A percentile compares a stretch with the other conserved stretches of the same genome.
These are phyloP conservation scores for Trichophaea hybrida DNA, from an alignment of 2,329 filamentous ascomycete genomes.

Conservation along the genomic window DNA sequence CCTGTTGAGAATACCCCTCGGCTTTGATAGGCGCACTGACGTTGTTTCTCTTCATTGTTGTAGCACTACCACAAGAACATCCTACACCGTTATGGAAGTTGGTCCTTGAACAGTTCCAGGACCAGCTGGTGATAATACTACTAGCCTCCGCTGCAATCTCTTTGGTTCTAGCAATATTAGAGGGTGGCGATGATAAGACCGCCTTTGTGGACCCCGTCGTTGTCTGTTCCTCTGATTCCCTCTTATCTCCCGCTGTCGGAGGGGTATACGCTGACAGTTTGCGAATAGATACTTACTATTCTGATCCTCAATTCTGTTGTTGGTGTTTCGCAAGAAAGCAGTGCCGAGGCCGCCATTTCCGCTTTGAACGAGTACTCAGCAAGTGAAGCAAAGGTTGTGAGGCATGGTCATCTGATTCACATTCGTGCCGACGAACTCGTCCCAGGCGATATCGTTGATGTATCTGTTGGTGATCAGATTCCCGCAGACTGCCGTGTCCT, in stretches of 20 bases:
- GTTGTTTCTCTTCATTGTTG: conserved; percentile 16
- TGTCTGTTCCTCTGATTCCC: conserved; percentile 42
- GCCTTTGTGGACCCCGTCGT: conserved; percentile 94
- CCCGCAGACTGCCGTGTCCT: conserved; percentile 88
- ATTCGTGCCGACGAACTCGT: conserved; percentile 96
- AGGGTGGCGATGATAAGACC: conserved; percentile 86
- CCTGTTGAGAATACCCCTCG: background rate
- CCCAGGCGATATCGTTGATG: conserved; percentile 77
- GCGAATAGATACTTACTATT: conserved; percentile 67
- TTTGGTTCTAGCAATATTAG: conserved; percentile 82
- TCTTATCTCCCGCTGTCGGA: background rate
- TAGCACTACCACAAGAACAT: conserved; percentile 72
- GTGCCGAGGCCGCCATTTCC: conserved; percentile 94
- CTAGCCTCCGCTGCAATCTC: conserved; percentile 86
- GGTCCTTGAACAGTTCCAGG: conserved; percentile 96
- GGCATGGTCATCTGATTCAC: conserved; percentile 64
- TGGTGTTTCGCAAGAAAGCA: conserved; percentile 95
- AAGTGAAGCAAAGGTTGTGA: conserved; percentile 87
- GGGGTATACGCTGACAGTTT: background rate
- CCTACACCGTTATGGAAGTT: conserved; percentile 93
- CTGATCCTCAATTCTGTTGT: conserved; percentile 93
- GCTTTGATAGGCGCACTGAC: conserved; percentile 10
- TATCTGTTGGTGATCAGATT: conserved; percentile 81
- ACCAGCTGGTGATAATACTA: conserved; percentile 91
- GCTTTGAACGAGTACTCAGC: conserved; percentile 97